A percentile compares a stretch with the other conserved stretches of the same genome.
These are phyloP conservation scores for Bruguiera parviflora DNA, from an alignment of 345 rosid species.

Conservation along the genomic window DNA sequence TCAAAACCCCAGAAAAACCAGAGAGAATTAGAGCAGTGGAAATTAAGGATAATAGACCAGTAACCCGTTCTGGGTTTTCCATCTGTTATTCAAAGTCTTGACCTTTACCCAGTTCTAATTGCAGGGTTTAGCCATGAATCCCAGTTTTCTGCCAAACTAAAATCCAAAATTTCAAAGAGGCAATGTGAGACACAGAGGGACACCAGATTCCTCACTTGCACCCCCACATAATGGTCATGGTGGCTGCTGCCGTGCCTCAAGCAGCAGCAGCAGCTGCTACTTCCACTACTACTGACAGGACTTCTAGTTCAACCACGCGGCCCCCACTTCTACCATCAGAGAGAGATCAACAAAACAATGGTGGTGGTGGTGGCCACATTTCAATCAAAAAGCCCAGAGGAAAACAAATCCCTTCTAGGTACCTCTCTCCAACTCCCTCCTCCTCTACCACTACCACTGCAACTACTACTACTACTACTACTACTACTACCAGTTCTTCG, in stretches of 20 bases:
- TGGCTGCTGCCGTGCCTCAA: conserved; percentile 43
- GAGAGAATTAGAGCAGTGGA: background rate
- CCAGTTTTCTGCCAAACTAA: background rate
- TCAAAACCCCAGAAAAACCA: conserved; percentile 11
- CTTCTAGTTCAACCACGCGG: conserved; percentile 21
- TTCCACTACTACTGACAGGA: conserved; percentile 15
- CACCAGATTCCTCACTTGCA: conserved; percentile 2
- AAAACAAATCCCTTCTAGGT: conserved; percentile 73
- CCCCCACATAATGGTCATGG: conserved; percentile 46
- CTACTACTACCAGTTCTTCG: conserved; percentile 21
- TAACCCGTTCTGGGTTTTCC: conserved; percentile 7
- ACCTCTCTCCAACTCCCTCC: conserved; percentile 85
- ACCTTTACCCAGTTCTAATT: background rate
- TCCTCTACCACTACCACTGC: conserved; percentile 49
- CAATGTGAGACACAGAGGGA: conserved; percentile 45
- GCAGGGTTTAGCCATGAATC: conserved; percentile 15
- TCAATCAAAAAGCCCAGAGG: conserved; percentile 59
- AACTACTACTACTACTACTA: conserved; percentile 27
- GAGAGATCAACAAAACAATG: conserved; percentile 29
- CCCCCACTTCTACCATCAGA: conserved; percentile 35
- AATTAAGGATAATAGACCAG: conserved; percentile 17
- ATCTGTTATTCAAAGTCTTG: conserved; percentile 18
- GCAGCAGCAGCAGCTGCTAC: conserved; percentile 42
- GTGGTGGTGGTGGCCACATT: conserved; percentile 3
- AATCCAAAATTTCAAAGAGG: conserved; percentile 19